phyloP scores from a whole-genome alignment of 2,329 filamentous ascomycete genomes.

The Alternaria gaisen region DNA sequence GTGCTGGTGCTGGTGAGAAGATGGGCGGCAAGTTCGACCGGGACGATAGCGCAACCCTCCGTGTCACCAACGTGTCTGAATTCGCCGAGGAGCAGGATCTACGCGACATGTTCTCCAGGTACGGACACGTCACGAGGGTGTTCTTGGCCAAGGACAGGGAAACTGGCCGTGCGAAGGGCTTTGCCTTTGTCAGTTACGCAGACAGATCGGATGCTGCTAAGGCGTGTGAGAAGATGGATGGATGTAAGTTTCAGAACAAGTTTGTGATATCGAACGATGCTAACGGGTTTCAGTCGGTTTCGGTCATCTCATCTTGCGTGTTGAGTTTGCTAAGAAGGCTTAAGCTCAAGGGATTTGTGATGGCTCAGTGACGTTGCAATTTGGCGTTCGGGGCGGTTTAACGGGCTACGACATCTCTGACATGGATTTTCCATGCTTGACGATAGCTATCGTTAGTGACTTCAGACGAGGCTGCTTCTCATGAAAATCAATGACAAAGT shows the following conservation, averaged over 20 bases:
- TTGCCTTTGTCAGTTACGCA: constrained; percentile 97
- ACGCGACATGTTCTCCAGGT: constrained; percentile 97
- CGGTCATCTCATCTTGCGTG: constrained; percentile 84
- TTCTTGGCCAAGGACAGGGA: constrained; percentile 98
- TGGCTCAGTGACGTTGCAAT: constrained; percentile 2
- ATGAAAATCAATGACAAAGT: constrained; percentile 10
- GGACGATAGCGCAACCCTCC: constrained; percentile 93
- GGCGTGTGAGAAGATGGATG: constrained; percentile 98
- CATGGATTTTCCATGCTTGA: constrained; percentile 7
- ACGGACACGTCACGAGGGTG: constrained; percentile 94
- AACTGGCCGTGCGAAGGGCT: constrained; percentile 95
- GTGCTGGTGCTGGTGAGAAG: constrained; percentile 77
- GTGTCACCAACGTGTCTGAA: constrained; percentile 98
- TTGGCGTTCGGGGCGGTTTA: constrained; percentile 4
- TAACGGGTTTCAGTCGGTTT: constrained; percentile 65
- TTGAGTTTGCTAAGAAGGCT: constrained; percentile 81
- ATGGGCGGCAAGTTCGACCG: constrained; percentile 96
- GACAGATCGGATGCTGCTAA: constrained; percentile 89
- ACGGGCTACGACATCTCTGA: constrained; percentile 5
- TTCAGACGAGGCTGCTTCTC: not conserved
- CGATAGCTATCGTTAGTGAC: constrained; percentile 11
- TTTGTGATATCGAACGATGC: constrained; percentile 7
- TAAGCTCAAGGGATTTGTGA: constrained; percentile 13
- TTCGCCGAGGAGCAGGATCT: constrained; percentile 96
- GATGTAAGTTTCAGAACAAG: constrained; percentile 65